phyloP scores from a whole-genome alignment of 495 filamentous ascomycete species.

The Aspergillus steynii region DNA sequence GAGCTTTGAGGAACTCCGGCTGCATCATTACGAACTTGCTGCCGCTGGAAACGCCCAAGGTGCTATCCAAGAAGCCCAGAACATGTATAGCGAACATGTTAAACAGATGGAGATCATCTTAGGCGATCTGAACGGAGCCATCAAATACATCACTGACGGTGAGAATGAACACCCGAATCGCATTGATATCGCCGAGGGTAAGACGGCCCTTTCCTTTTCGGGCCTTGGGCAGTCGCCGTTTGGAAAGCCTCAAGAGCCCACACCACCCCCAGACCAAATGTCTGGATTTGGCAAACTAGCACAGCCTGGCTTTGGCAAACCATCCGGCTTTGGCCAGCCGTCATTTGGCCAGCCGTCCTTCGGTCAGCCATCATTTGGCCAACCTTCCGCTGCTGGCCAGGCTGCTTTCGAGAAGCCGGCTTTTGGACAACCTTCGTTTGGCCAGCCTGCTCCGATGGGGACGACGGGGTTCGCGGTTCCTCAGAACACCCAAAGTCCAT shows the following conservation, averaged over 20 bases:
- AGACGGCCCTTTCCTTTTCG: slow-evolving; percentile 28
- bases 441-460: neutral
- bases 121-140: slow-evolving; percentile 67
- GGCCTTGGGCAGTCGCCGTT: slow-evolving; percentile 31
- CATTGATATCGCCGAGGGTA: slow-evolving; percentile 63
- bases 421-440: slow-evolving; percentile 1
- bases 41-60: slow-evolving; percentile 60
- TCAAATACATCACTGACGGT: slow-evolving; percentile 68
- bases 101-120: slow-evolving; percentile 68
- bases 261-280: slow-evolving; percentile 21
- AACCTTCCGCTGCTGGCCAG: slow-evolving; percentile 25
- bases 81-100: slow-evolving; percentile 57
- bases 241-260: slow-evolving; percentile 31
- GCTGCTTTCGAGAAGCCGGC: slow-evolving; percentile 31
- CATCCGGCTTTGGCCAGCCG: slow-evolving; percentile 12
- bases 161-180: slow-evolving; percentile 79
- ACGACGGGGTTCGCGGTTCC: neutral
- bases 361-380: slow-evolving; percentile 31
- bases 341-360: slow-evolving; percentile 18
- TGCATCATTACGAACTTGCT: slow-evolving; percentile 62
- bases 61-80: slow-evolving; percentile 66
- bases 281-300: slow-evolving; percentile 26
- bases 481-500: slow-evolving; percentile 29
- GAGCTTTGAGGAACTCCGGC: slow-evolving; percentile 78
- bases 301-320: slow-evolving; percentile 27